Conservation (phyloP, 2,329 filamentous ascomycete genomes). For the Colletotrichum trifolii region DNA sequence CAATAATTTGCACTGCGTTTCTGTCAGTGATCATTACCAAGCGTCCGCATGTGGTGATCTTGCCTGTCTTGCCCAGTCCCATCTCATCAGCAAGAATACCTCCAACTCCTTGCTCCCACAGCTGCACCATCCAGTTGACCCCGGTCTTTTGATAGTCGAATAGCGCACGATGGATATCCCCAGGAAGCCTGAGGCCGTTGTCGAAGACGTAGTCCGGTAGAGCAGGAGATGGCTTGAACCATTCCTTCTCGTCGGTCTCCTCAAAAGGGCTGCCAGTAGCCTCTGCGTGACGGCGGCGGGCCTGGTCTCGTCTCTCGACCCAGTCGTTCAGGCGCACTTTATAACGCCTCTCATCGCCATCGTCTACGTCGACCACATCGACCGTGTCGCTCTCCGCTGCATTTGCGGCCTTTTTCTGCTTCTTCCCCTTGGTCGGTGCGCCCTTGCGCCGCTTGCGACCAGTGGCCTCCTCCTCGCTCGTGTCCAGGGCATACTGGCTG, state of each 20-base stretch:
- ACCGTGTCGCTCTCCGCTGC: slow-evolving; percentile 50
- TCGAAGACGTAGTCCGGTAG: slow-evolving; percentile 80
- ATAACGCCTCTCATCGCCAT: slow-evolving; percentile 88
- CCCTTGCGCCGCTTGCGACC: slow-evolving; percentile 55
- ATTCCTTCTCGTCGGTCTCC: slow-evolving; percentile 68
- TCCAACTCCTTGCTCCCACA: slow-evolving; percentile 89
- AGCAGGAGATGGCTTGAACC: slow-evolving; percentile 88
- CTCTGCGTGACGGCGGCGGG: slow-evolving; percentile 49
- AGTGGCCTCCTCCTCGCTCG: slow-evolving; percentile 52
- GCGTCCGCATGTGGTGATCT: neutral
- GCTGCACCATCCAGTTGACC: slow-evolving; percentile 94
- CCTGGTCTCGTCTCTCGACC: slow-evolving; percentile 65
- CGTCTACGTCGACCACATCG: slow-evolving; percentile 75
- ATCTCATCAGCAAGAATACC: slow-evolving; percentile 98
- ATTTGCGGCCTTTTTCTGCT: slow-evolving; percentile 42
- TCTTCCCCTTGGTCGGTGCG: slow-evolving; percentile 50
- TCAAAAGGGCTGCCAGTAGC: slow-evolving; percentile 51
- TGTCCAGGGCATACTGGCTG: slow-evolving; percentile 44
- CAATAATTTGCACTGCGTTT: slow-evolving; percentile 65
- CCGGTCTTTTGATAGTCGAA: slow-evolving; percentile 98
- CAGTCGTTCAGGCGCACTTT: slow-evolving; percentile 80
- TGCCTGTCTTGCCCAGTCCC: slow-evolving; percentile 91
- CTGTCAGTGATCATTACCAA: slow-evolving; percentile 23
- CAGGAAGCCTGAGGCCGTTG: slow-evolving; percentile 82
- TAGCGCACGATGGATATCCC: slow-evolving; percentile 90